Evolutionary conservation across 768 basidiomycete genomes (phyloP), one percentile per base, ranked within the genome.

Genomic region (Lentinula sp.): DNA sequence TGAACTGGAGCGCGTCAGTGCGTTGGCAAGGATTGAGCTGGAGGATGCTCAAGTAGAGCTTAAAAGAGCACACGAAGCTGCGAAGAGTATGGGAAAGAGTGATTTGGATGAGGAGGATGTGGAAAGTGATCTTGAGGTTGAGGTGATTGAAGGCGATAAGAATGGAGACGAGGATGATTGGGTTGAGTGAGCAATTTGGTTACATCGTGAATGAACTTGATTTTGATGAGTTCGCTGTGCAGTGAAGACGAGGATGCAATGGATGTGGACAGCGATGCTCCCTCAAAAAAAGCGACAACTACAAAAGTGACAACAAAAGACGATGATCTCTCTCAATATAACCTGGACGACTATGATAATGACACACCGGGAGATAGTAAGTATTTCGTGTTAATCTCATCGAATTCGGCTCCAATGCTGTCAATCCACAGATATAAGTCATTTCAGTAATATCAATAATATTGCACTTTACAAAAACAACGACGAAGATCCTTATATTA

Each of bases 401-500:
- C 3, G 2, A 23, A n/a, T 18, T 8, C 3, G 18, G 6, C 35
- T 15, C 6, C n/a, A 21, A 54, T 34, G 15, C 3, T 10, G 15
- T 31, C 28, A 1, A 16, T 37, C 35, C 42, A 67, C 64, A 90
- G 89, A 76, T 48, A 70, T 75, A 63, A 89, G 95, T 42, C 90
- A 91, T 16, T 99, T 99, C 75, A 93, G 89, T 72, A 95, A 93
- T 68, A 93, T 98, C 73, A 96, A 97, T 70, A 96, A 95, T 16
- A 76, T 99, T 55, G 89, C 89, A 21, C 96, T 91, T 70, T 95
- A 98, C 73, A 84, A 86, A 56, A 86, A 94, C 67, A 94, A 95
- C 68, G 83, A 91, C 58, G 93, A 98, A 39, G 97, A 99, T 73
- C 97, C 97, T 0, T 98, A 95, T 69, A 91, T 99, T 66, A 98